Base-by-base conservation (phyloP, 1,139 yeast genomes). In the Tardiomyces blankii region DNA sequence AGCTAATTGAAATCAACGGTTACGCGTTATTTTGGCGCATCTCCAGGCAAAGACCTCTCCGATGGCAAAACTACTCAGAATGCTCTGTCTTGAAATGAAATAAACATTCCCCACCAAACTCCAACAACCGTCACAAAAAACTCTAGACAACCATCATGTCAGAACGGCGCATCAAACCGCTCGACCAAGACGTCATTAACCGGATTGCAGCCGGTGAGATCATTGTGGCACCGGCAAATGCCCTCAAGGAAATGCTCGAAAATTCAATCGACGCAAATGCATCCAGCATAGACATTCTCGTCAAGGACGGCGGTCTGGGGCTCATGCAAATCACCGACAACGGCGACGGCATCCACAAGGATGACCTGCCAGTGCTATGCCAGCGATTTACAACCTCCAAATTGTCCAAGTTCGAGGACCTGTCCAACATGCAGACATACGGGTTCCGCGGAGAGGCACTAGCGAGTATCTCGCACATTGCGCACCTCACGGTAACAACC, bases 181-280 rank as follows among this genome's bases (percentile, higher is more conserved):
- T 87, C 12, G 88, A 81, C 38, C 67, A 67, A 25, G 59, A 75
- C 3, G 97, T 89, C 32, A 85, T 93, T 45, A 89, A 87, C 62
- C 75, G 82, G 49, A 91, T 93, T 27, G 98, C 99, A 0, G 98
- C 99, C 1, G 98, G 98, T 0, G 98, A 93, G 66, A 87, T 93
- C 65, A 86, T 93, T 49, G 75, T 89, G 33, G 93, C 89, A 7
- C 98, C 98, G 0, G 85, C 93, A 2, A 91, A 91, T 48, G 94
- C 86, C 0, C 63, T 86, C 19, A 77, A 80, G 53, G 95, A 86
- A 58, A 66, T 89, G 60, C 62, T 89, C 43, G 93, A 85, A 59
- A 88, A 88, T 65, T 72, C 89, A 13, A 67, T 87, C 1, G 96
- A 88, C 61, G 89, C 96, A 0, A 72, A 74, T 0, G 75, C 93